Evolutionary conservation across 768 basidiomycete species (phyloP).

Genomic region (Xerocomellus amylosporus): DNA sequence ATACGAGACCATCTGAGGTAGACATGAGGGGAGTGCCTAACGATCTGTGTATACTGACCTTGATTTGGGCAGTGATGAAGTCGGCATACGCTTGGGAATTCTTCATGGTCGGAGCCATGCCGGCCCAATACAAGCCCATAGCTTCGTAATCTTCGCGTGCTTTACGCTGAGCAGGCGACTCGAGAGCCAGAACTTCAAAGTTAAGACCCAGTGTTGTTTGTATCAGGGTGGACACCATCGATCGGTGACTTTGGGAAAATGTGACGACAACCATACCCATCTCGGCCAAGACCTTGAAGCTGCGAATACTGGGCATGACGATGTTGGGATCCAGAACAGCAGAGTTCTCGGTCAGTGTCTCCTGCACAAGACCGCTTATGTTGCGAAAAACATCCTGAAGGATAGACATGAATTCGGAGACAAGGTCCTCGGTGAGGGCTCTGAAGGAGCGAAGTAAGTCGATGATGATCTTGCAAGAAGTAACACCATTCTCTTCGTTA

Average conservation of each 20-base stretch:
- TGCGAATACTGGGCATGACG: conserved; percentile 69
- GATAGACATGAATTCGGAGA: conserved; percentile 76
- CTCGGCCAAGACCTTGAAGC: conserved; percentile 93
- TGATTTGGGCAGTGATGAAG: conserved; percentile 86
- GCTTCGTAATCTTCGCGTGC: conserved; percentile 78
- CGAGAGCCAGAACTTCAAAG: conserved; percentile 72
- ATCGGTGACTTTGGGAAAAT: conserved; percentile 79
- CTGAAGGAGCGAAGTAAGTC: conserved; percentile 83
- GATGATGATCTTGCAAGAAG: conserved; percentile 87
- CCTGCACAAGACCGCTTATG: conserved; percentile 66
- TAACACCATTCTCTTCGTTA: conserved; percentile 93
- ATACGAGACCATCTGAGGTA: conserved; percentile 78
- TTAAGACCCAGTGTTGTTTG: conserved; percentile 72
- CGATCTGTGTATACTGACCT: conserved; percentile 44
- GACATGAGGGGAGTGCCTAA: conserved; percentile 4
- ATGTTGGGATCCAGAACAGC: conserved; percentile 49
- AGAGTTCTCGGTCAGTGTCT: conserved; percentile 72
- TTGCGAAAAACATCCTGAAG: conserved; percentile 78
- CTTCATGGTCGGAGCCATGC: conserved; percentile 72
- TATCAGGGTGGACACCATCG: conserved; percentile 61
- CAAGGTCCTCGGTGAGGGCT: conserved; percentile 64
- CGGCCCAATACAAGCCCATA: conserved; percentile 79
- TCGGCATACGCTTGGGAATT: conserved; percentile 77
- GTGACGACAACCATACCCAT: conserved; percentile 90
- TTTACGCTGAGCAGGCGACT: conserved; percentile 77